phyloP scores from a whole-genome alignment of 208 protist genomes.

The Willaertia magna region DNA sequence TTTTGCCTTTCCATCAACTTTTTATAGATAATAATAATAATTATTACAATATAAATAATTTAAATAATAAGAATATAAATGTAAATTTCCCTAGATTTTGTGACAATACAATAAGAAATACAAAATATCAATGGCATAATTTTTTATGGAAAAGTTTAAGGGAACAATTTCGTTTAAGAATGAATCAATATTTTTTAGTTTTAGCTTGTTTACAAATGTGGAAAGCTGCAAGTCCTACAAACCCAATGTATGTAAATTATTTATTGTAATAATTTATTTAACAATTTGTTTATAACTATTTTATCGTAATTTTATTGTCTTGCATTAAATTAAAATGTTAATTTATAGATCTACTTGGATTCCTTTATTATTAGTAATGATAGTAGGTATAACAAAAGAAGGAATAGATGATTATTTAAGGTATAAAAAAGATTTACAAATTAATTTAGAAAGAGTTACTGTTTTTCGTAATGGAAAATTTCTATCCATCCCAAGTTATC shows the following conservation, averaged over 20 bases:
- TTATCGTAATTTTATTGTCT: background rate
- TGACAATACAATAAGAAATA: background rate
- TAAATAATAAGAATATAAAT: too few relatives aligned
- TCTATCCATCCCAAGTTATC: constrained; percentile 22
- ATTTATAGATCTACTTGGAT: constrained; percentile 30
- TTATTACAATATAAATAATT: too few relatives aligned
- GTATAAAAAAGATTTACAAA: constrained; percentile 1
- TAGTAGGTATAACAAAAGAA: constrained; percentile 35
- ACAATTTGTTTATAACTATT: too few relatives aligned
- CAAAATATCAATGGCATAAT: background rate
- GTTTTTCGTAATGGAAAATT: background rate
- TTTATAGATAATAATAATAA: too few relatives aligned
- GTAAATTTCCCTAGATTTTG: background rate
- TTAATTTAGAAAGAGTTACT: background rate
- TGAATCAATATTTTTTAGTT: constrained; percentile 92
- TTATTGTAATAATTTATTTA: too few relatives aligned
- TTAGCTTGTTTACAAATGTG: constrained; percentile 77
- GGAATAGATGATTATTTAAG: constrained; percentile 28
- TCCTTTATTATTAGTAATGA: constrained; percentile 29
- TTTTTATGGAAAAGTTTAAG: constrained; percentile 88
- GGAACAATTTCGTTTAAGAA: constrained; percentile 81
- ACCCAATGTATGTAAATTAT: constrained; percentile 61
- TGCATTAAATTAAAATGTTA: constrained; percentile 7
- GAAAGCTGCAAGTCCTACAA: constrained; percentile 70
- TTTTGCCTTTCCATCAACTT: too few relatives aligned